Evolutionary conservation across 208 protist species (phyloP), one percentile per base, ranked within the genome.

Genomic region (Wallacemonas sp.): DNA sequence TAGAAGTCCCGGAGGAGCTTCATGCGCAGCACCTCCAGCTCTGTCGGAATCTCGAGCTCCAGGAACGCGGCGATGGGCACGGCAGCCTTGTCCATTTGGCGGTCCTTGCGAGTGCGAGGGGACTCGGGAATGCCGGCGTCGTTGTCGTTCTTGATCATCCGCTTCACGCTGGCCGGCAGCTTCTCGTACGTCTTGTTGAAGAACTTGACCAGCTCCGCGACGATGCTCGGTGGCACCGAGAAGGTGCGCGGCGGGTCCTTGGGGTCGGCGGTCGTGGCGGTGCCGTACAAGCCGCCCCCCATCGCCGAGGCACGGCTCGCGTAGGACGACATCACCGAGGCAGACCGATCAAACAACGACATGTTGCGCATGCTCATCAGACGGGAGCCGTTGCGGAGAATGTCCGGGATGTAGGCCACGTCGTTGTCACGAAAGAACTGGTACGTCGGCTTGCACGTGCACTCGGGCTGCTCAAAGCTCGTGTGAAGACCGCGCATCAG

Each of bases 391-490:
- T 83, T 77, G 29, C 87, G 84, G 61, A 93, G 70, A 31, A 81
- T 78, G 0, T 79, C 67, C 3, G 87, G 84, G 44, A 93, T 81
- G 72, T 89, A 93, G 28, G 81, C 74, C 36, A 72, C 84, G 46
- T 87, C 87, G 67, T 75, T 76, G 50, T 93, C 82, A 50, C 72
- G 39, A 55, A 88, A 88, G 66, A 93, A 91, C 14, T 61, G 73
- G 57, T 87, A 87, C 28, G 77, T 16, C 36, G 87, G 67, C 66
- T 79, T 79, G 8, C 3, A 23, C 11, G 29, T 59, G 68, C 26
- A 59, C 12, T 63, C 45, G 23, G 82, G 72, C 20, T 69, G 69
- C 11, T 66, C 62, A 31, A 81, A 59, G 2, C 74, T 38, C 18
- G 64, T 74, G 67, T 77, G 70, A 45, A 73, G 76, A n/a, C 81